phyloP scores from a whole-genome alignment of 768 basidiomycete genomes.

The Mrakia blollopis region DNA sequence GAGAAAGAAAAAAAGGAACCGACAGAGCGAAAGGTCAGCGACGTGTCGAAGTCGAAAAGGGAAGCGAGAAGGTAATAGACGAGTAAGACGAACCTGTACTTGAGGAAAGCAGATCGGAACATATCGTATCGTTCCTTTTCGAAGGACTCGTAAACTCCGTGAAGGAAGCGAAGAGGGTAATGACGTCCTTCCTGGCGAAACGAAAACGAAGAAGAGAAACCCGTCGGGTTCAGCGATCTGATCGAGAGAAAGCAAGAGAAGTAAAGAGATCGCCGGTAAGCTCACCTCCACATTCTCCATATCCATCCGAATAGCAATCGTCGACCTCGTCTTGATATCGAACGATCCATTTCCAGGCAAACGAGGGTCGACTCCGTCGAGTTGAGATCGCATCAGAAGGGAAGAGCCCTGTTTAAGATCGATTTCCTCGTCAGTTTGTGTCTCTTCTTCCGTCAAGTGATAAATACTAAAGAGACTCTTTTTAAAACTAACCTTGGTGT shows the following conservation, averaged over 20 bases:
- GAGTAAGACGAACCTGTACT: constrained; percentile 63
- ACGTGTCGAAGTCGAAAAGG: no score
- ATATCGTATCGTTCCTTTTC: constrained; percentile 87
- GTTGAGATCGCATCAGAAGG: constrained; percentile 89
- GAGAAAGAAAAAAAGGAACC: not conserved
- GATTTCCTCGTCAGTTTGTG: no score
- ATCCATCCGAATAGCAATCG: constrained; percentile 75
- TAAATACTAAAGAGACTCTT: no score
- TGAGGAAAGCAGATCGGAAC: constrained; percentile 86
- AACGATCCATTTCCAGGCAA: constrained; percentile 88
- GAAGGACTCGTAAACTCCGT: constrained; percentile 69
- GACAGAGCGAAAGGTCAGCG: not conserved
- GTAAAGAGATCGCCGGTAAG: no score
- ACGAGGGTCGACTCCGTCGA: constrained; percentile 75
- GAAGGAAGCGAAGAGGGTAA: constrained; percentile 62
- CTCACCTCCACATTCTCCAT: constrained; percentile 70
- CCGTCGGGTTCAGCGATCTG: not conserved
- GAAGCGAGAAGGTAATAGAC: not conserved
- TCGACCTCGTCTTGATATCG: constrained; percentile 92
- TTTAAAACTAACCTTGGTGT: constrained; percentile 62
- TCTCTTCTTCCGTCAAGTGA: no score
- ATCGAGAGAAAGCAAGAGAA: not conserved
- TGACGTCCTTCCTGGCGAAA: constrained; percentile 64
- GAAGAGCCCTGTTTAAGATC: constrained; percentile 43
- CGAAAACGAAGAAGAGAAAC: not conserved